Evolutionary conservation across 1,284 basidiomycete genomes (phyloP).

Genomic region (Microbotryum violaceum): DNA sequence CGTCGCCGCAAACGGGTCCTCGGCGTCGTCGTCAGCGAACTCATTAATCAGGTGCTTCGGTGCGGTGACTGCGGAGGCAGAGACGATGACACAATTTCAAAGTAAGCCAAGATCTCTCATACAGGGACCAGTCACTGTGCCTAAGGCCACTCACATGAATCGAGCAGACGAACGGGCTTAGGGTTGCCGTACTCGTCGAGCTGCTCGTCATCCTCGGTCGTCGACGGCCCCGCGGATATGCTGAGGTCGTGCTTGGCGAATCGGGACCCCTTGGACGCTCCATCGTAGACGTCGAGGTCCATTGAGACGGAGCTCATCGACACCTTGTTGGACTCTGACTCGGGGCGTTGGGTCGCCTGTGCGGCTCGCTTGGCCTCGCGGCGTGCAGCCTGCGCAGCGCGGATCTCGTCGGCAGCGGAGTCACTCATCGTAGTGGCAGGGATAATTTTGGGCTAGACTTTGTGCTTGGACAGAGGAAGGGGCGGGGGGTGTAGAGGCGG

Average conservation of each 20-base stretch:
- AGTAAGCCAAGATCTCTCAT: neutral
- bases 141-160: constrained; percentile 17
- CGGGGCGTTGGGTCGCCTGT: constrained; percentile 8
- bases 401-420: constrained; percentile 26
- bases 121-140: neutral
- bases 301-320: constrained; percentile 6
- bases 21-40: constrained; percentile 79
- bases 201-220: constrained; percentile 8
- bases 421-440: constrained; percentile 10
- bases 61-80: constrained; percentile 53
- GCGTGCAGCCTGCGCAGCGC: constrained; percentile 20
- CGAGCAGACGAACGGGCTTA: constrained; percentile 17
- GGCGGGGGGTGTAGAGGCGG: too few species aligned
- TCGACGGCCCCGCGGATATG: constrained; percentile 1
- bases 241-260: constrained; percentile 21
- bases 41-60: constrained; percentile 93
- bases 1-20: constrained; percentile 90
- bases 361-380: constrained; percentile 14
- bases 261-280: constrained; percentile 11
- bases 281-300: constrained; percentile 10
- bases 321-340: constrained; percentile 8
- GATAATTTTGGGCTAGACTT: neutral
- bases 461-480: too few species aligned
- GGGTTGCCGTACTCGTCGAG: constrained; percentile 16
- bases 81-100: neutral